Evolutionary conservation across 768 basidiomycete species (phyloP).

Genomic region (Psilocybe cubensis): DNA sequence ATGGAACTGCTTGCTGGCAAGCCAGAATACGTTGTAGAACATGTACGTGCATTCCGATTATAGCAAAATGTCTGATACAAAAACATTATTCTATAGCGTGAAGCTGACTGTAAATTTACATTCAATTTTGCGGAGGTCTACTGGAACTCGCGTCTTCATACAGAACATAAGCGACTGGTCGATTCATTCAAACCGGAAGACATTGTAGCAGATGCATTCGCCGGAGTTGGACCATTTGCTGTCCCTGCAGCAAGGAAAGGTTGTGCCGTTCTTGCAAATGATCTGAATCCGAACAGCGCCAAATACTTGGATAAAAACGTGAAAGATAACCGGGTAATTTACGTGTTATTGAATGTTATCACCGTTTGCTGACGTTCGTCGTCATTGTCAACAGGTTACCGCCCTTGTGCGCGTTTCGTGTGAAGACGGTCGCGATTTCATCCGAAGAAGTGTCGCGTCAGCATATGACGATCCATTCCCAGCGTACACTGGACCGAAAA

Average conservation of each 20-base stretch:
- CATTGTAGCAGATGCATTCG: slow-evolving; percentile 92
- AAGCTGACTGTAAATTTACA: slow-evolving; percentile 83
- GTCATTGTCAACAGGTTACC: slow-evolving; percentile 49
- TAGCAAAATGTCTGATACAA: not conserved
- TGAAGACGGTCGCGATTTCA: slow-evolving; percentile 89
- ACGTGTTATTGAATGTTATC: slow-evolving; percentile 1
- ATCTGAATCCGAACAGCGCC: slow-evolving; percentile 88
- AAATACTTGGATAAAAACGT: slow-evolving; percentile 80
- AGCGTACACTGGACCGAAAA: slow-evolving; percentile 51
- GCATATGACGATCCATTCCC: slow-evolving; percentile 72
- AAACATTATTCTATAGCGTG: slow-evolving; percentile 52
- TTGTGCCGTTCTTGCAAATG: slow-evolving; percentile 89
- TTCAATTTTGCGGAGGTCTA: slow-evolving; percentile 97
- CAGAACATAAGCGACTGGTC: slow-evolving; percentile 90
- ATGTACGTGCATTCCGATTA: slow-evolving; percentile 51
- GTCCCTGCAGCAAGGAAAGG: slow-evolving; percentile 93
- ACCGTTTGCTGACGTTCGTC: slow-evolving; percentile 1
- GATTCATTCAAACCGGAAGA: slow-evolving; percentile 71
- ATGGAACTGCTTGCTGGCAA: slow-evolving; percentile 98
- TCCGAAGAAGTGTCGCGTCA: slow-evolving; percentile 56
- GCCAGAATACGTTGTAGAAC: slow-evolving; percentile 81
- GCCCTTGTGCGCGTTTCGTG: slow-evolving; percentile 73
- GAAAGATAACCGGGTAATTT: slow-evolving; percentile 68
- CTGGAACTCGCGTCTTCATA: slow-evolving; percentile 95
- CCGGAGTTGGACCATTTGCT: slow-evolving; percentile 96